Conservation (phyloP, 768 basidiomycete genomes). For the Boletus tomentosulus region DNA sequence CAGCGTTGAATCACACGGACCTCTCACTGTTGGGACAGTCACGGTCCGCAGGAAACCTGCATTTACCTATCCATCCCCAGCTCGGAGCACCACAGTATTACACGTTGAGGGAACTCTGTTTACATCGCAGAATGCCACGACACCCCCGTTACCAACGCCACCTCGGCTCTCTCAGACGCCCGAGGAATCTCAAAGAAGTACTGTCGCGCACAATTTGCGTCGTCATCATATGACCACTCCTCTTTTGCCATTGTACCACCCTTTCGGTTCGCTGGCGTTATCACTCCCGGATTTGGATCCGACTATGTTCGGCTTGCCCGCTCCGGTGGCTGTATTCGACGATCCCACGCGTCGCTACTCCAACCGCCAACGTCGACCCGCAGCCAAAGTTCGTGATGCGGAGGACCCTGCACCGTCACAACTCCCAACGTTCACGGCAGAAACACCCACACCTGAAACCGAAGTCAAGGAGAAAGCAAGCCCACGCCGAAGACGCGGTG, state of each 20-base stretch:
- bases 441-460: slow-evolving; percentile 11
- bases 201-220: slow-evolving; percentile 13
- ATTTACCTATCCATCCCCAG: slow-evolving; percentile 56
- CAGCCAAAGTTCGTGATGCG: slow-evolving; percentile 47
- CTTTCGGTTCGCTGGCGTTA: slow-evolving; percentile 56
- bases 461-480: slow-evolving; percentile 43
- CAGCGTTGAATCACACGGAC: slow-evolving; percentile 18
- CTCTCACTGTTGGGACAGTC: slow-evolving; percentile 11
- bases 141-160: slow-evolving; percentile 9
- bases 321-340: slow-evolving; percentile 40
- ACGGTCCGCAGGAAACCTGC: slow-evolving; percentile 52
- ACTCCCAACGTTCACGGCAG: slow-evolving; percentile 8
- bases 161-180: slow-evolving; percentile 9
- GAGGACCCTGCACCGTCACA: slow-evolving; percentile 30
- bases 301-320: slow-evolving; percentile 50
- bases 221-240: slow-evolving; percentile 33
- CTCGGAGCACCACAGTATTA: slow-evolving; percentile 28
- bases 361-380: slow-evolving; percentile 44
- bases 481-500: slow-evolving; percentile 46
- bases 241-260: slow-evolving; percentile 64
- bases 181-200: slow-evolving; percentile 13
- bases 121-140: slow-evolving; percentile 15
- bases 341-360: slow-evolving; percentile 42
- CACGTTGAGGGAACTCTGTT: slow-evolving; percentile 21
- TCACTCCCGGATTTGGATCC: slow-evolving; percentile 66